A percentile compares a stretch with the other conserved stretches of the same genome.
Evolutionary conservation across 257 asterid genomes (phyloP).

Genomic region (Coffea canephora): DNA sequence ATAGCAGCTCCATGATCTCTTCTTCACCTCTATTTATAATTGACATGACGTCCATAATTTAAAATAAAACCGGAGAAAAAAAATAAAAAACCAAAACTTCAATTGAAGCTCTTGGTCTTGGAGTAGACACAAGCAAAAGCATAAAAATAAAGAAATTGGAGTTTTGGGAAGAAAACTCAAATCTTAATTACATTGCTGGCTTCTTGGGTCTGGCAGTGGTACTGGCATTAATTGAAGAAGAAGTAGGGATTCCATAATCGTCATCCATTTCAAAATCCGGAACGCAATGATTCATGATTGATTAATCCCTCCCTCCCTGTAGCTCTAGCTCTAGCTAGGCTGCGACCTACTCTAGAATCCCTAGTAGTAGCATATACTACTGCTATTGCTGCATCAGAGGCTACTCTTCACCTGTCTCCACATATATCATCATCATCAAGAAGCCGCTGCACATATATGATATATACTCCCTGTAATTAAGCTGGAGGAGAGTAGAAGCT

Average conservation of each 20-base stretch:
- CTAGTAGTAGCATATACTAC: too few relatives aligned
- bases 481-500: not conserved
- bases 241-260: slow-evolving; percentile 33
- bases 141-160: not conserved
- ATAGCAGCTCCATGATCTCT: slow-evolving; percentile 63
- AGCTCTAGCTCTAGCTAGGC: too few relatives aligned
- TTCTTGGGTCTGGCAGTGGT: slow-evolving; percentile 1
- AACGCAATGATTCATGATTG: slow-evolving; percentile 53
- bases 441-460: too few relatives aligned
- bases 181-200: slow-evolving; percentile 40
- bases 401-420: not conserved
- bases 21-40: slow-evolving; percentile 30
- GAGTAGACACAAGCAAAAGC: too few relatives aligned
- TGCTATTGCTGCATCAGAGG: too few relatives aligned
- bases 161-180: not conserved
- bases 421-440: not conserved
- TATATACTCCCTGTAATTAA: not conserved
- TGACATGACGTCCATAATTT: too few relatives aligned
- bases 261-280: slow-evolving; percentile 64
- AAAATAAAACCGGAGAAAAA: too few relatives aligned
- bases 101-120: too few relatives aligned
- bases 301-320: too few relatives aligned
- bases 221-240: slow-evolving; percentile 16
- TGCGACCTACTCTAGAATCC: too few relatives aligned
- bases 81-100: not conserved